Base-by-base conservation (phyloP, 2,329 filamentous ascomycete species). In the Claviceps sorghi region DNA sequence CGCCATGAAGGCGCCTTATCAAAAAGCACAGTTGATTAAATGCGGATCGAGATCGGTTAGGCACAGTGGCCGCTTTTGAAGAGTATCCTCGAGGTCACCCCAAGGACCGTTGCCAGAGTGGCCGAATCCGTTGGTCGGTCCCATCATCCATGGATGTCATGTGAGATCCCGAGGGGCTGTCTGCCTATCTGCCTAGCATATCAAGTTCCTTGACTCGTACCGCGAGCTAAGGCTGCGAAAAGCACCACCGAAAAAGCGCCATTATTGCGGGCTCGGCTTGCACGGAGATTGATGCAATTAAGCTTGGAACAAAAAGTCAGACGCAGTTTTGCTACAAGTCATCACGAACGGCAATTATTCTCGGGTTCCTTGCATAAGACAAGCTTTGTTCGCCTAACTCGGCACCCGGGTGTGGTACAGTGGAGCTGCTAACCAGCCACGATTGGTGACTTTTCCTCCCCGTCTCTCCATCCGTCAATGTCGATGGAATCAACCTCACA, bases 391-490 rank as follows among this genome's bases (percentile, higher is more conserved):
- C 11, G 9, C 32, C 49, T 55, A 59, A 49, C 53, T 21, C 11
- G 40, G 8, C 34, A 41, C 19, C 17, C 30, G 9, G 10, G 7
- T 2, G 2, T 11, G 26, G 26, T 30, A 52, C 41, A 30, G 46
- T 52, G 51, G 45, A 36, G 50, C 53, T 54, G 57, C 54, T 58
- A 60, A 54, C 54, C 49, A 50, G 49, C 50, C 49, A 55, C 51
- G 46, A 38, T 45, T 41, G 48, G 52, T 52, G 55, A 59, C 58
- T 52, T 59, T 55, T 50, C 53, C 49, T 56, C 45, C 53, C 41
- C 44, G 34, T 51, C 53, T 50, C 53, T 53, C 54, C 36, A 53
- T 53, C 55, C 54, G 48, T 54, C 55, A 54, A 54, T 54, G 50
- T 55, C 48, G 44, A 54, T 52, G 34, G 41, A 46, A 21, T 48